Conservation (phyloP, 371 early-diverging fungal species). For the Dinochytrium kinnereticum region DNA sequence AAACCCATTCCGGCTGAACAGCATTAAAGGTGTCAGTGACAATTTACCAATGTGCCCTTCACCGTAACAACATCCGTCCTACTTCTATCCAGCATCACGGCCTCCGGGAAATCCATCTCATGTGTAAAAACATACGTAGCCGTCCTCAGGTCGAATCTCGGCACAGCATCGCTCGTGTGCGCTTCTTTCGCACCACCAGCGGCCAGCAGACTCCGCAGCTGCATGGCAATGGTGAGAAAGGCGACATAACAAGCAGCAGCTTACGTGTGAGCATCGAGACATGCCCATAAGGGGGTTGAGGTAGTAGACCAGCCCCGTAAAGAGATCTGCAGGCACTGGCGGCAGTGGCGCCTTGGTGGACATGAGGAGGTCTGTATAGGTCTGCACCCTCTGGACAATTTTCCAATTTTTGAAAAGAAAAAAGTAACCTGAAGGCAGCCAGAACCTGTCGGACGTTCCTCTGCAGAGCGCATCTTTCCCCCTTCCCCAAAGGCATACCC, state of each 20-base stretch:
- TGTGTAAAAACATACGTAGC: conserved; percentile 19
- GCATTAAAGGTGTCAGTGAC: background rate
- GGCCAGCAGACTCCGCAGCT: background rate
- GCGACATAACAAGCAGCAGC: background rate
- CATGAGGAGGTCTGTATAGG: background rate
- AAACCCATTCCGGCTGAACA: conserved; percentile 17
- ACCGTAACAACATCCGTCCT: conserved; percentile 12
- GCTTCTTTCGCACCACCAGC: conserved; percentile 5
- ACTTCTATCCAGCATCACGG: background rate
- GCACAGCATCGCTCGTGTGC: background rate
- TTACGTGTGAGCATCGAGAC: background rate
- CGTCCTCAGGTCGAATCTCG: background rate
- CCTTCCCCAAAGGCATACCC: background rate
- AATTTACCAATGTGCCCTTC: background rate
- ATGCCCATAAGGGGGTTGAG: conserved; percentile 8
- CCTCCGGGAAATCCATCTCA: conserved; percentile 21
- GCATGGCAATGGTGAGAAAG: background rate
- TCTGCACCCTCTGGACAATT: background rate
- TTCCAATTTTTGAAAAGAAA: background rate
- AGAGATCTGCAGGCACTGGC: conserved; percentile 4
- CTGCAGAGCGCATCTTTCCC: background rate
- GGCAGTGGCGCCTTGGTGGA: background rate
- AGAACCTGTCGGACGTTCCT: background rate
- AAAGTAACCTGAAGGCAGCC: background rate
- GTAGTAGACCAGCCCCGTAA: conserved; percentile 7